Evolutionary conservation across 2,329 filamentous ascomycete genomes (phyloP), one percentile per base, ranked within the genome.

Genomic region (Penicillium verrucosum): DNA sequence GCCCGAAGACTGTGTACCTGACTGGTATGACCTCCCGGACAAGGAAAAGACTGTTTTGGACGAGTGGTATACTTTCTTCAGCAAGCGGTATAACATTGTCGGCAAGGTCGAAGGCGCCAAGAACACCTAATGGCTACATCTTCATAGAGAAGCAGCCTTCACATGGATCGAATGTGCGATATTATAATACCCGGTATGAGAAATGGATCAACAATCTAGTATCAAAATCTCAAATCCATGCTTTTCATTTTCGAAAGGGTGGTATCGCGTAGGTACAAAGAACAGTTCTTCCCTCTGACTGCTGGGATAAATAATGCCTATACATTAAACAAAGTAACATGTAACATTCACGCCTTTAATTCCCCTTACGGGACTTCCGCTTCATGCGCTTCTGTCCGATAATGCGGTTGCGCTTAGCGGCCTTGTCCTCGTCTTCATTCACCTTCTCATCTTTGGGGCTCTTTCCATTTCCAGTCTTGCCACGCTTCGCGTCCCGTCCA

Each of bases 11-110:
- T 93, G 90, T 62, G 79, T 79, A 32, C 79, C 94, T 2, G 88
- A 97, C 49, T 97, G 90, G 89, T 81, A 88, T 56, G 89, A 92
- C 68, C 80, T 99, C 50, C 80, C 82, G 14, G 92, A 96, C 23
- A 92, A 94, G 75, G 87, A 97, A 73, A 90, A 94, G 79, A 85
- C 84, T 27, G 87, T 89, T 3, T 78, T 99, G 59, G 83, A 93
- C 52, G 94, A 99, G 74, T 99, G 94, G 94, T 85, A 88, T 61
- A 96, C 89, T 2, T 99, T 96, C 77, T 99, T 99, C 77, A 90
- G 89, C 65, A 99, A 97, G 80, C 83, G 94, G 56, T 99, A 99
- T 78, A 97, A 96, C 68, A 84, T 97, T 51, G 76, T 79, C 40
- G 77, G 77, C 42, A 78, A 77, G 67, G 76, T 79, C 9, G 64